Percentiles rank a stretch among this genome's conserved stretches.
phyloP scores from a whole-genome alignment of 139 green algal genomes.

The Ettlia oleoabundans region DNA sequence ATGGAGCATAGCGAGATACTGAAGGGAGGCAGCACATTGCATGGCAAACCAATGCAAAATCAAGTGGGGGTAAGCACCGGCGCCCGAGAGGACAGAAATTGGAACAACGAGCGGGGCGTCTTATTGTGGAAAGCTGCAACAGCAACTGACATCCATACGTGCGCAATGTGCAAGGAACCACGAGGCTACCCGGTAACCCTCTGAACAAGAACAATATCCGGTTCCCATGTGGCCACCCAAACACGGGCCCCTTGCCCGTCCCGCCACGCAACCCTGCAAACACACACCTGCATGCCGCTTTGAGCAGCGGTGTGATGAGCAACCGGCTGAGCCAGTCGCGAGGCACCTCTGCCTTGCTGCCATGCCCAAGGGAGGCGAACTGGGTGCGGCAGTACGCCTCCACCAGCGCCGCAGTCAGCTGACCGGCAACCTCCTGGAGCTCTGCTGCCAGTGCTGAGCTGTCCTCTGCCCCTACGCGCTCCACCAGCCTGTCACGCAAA shows the following conservation, averaged over 20 bases:
- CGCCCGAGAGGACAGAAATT: no score
- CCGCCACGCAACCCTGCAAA: background rate
- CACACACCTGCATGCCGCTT: conserved; percentile 22
- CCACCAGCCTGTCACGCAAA: conserved; percentile 10
- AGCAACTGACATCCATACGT: no score
- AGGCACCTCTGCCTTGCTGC: conserved; percentile 21
- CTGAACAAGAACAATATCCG: no score
- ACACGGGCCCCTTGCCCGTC: no score
- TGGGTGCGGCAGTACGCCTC: conserved; percentile 21
- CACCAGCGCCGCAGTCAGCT: conserved; percentile 16
- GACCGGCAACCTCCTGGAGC: conserved; percentile 3
- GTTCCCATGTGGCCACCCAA: no score
- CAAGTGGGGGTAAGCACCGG: no score
- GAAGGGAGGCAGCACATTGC: background rate
- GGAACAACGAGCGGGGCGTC: no score
- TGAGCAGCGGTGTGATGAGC: conserved; percentile 21
- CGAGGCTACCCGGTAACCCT: no score
- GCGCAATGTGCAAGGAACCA: no score
- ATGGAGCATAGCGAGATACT: background rate
- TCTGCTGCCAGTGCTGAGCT: background rate
- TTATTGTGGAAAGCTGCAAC: no score
- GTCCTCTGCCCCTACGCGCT: conserved; percentile 11
- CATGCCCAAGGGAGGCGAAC: conserved; percentile 13
- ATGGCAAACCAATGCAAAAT: background rate
- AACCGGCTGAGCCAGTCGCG: conserved; percentile 21